Percentiles rank a stretch among this genome's conserved stretches.
Conservation (phyloP, 345 rosid genomes). For the Eutrema heterophyllum region DNA sequence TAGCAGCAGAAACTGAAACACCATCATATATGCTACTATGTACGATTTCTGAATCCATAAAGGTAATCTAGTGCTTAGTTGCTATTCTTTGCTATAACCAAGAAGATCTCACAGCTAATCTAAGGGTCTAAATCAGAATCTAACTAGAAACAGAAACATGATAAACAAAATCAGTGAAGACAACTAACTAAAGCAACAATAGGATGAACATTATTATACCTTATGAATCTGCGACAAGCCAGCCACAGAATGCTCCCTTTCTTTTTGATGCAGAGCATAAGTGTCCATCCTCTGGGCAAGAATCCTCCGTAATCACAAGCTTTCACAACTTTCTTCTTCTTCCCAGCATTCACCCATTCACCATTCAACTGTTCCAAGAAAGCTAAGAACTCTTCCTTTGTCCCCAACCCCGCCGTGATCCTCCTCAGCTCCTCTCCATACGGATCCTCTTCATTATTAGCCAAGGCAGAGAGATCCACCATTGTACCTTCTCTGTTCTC, state of each 20-base stretch:
- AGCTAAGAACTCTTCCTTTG: conserved; percentile 43
- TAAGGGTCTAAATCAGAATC: not conserved
- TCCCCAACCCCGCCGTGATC: conserved; percentile 44
- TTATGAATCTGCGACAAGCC: conserved; percentile 56
- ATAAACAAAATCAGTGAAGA: conserved; percentile 2
- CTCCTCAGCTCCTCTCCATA: conserved; percentile 54
- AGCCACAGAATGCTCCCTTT: conserved; percentile 41
- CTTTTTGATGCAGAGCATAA: conserved; percentile 54
- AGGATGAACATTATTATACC: conserved; percentile 39
- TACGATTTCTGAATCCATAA: not conserved
- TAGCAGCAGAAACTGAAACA: not conserved
- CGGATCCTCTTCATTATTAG: conserved; percentile 34
- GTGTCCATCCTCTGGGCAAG: conserved; percentile 68
- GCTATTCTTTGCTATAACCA: not conserved
- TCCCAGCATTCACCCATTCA: conserved; percentile 58
- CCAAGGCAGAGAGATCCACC: conserved; percentile 34
- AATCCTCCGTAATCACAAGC: conserved; percentile 48
- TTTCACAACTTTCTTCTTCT: conserved; percentile 59
- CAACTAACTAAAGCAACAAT: not conserved
- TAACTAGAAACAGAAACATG: not conserved
- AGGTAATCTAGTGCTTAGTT: not conserved
- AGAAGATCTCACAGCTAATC: not conserved
- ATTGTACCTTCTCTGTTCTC: conserved; percentile 30
- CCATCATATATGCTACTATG: not conserved
- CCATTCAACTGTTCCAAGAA: conserved; percentile 54